Conservation (phyloP, 2,329 filamentous ascomycete genomes). For the Chalaropsis ovoidea region DNA sequence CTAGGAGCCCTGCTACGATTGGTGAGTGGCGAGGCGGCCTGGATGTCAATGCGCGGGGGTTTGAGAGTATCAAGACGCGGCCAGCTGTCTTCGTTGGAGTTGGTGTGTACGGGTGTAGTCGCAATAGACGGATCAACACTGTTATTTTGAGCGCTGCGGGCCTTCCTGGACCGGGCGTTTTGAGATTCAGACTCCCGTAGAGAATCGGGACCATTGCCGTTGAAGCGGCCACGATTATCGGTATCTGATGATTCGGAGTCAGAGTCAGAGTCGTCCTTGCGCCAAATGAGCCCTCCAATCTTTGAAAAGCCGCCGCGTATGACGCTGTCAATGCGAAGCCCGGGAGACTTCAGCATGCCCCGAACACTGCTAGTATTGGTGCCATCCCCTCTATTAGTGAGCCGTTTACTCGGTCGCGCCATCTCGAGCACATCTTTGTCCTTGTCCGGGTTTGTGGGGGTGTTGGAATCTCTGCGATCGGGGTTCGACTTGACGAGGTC, state of each 20-base stretch:
- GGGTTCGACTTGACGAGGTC: slow-evolving; percentile 8
- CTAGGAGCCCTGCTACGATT: slow-evolving; percentile 12
- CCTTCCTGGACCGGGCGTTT: background rate
- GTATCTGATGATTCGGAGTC: slow-evolving; percentile 25
- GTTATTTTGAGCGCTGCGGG: background rate
- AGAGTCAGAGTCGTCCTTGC: slow-evolving; percentile 36
- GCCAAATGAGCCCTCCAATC: slow-evolving; percentile 49
- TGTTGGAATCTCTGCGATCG: background rate
- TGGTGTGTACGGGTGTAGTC: slow-evolving; percentile 29
- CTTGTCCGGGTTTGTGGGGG: background rate
- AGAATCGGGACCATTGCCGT: slow-evolving; percentile 14
- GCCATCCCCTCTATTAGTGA: slow-evolving; percentile 22
- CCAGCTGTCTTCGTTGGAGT: slow-evolving; percentile 34
- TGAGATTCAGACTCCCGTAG: background rate
- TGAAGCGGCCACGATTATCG: slow-evolving; percentile 24
- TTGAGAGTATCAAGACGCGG: slow-evolving; percentile 41
- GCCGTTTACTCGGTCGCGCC: background rate
- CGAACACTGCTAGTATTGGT: slow-evolving; percentile 46
- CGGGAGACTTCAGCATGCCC: slow-evolving; percentile 55
- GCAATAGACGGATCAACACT: background rate
- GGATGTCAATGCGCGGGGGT: slow-evolving; percentile 41
- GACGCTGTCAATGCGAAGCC: slow-evolving; percentile 61
- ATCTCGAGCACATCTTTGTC: slow-evolving; percentile 8
- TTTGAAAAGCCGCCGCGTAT: slow-evolving; percentile 51
- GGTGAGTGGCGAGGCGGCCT: slow-evolving; percentile 33